Evolutionary conservation across 176 grass and related monocot genomes (phyloP), one percentile per base, ranked within the genome.

Genomic region (Ensete ventricosum): DNA sequence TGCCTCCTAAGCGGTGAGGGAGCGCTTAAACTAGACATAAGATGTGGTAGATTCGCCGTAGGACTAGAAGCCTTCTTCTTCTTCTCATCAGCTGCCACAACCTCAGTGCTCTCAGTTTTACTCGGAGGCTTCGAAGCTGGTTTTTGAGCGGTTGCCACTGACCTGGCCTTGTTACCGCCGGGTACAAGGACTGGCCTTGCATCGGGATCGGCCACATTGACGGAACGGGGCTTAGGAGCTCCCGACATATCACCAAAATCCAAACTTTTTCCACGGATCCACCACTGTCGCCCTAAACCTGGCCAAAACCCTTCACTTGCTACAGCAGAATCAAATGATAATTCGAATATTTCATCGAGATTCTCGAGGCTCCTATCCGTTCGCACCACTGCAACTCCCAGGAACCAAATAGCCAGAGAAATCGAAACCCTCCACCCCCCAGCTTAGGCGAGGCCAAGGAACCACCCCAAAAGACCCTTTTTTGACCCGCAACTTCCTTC

Each of bases 171-270:
- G 77, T 96, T 96, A 62, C 93, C 93, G 9, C 82, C 93, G 12
- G 93, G 93, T 50, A 88, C 83, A 14, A 96, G 67, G 77, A 96
- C 90, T 9, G 83, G 90, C 78, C 93, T 85, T 16, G 79, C 76
- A 22, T 87, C 85, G 19, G 74, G 60, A 71, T 90, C 86, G 14
- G 79, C 75, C 60, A 88, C 89, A 34, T 97, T 93, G 22, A 88
- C 58, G 12, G 94, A 91, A 17, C 90, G 80, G 12, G 91, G 72
- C 78, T 84, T 83, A 48, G 94, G 94, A 54, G 84, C 85, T 24
- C 88, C 85, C 1, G 90, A 89, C 90, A 97, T 97, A 54, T 83
- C 34, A 43, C 81, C 78, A 83, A 80, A 43, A 6, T 43, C 34
- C 4, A 43, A 43, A 43, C 57, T 83, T 81, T n/a, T 80, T 12